A percentile compares a stretch with the other conserved stretches of the same genome.
phyloP scores from a whole-genome alignment of 208 protist species.

The Acanthamoeba lugdunensis region DNA sequence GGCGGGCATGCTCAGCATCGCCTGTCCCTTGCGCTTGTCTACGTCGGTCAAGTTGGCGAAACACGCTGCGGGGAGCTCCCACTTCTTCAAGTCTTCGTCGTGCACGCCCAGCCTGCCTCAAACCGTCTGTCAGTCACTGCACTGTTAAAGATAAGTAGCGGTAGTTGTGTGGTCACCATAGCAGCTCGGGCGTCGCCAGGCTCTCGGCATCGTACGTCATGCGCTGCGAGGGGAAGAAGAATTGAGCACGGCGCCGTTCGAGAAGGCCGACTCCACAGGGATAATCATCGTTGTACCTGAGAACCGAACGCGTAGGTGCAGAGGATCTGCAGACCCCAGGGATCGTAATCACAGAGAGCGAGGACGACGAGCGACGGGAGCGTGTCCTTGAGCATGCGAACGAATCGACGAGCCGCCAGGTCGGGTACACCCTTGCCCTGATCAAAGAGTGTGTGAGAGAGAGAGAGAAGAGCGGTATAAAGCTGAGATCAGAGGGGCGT shows the following conservation, averaged over 20 bases:
- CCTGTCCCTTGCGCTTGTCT: slow-evolving; percentile 45
- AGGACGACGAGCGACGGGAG: slow-evolving; percentile 40
- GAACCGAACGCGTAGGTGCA: slow-evolving; percentile 67
- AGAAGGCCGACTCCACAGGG: background rate
- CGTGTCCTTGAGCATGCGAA: slow-evolving; percentile 32
- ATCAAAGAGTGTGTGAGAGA: background rate
- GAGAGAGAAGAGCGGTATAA: too few relatives aligned
- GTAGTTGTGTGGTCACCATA: background rate
- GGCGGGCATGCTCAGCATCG: slow-evolving; percentile 60
- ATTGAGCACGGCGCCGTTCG: background rate
- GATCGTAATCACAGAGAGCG: slow-evolving; percentile 55
- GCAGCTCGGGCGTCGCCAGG: slow-evolving; percentile 34
- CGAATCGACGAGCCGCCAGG: slow-evolving; percentile 26
- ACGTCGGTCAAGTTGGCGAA: background rate
- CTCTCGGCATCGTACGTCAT: slow-evolving; percentile 60
- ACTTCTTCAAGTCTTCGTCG: background rate
- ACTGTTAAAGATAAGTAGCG: too few relatives aligned
- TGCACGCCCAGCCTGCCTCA: slow-evolving; percentile 24
- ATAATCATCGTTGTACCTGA: background rate
- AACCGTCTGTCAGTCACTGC: background rate
- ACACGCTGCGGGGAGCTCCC: background rate
- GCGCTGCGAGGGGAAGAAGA: background rate
- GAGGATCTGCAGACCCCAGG: slow-evolving; percentile 57
- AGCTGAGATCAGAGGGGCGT: background rate
- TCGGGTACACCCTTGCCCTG: slow-evolving; percentile 65